A percentile compares a stretch with the other conserved stretches of the same genome.
These are phyloP conservation scores for Scedosporium aurantiacum DNA, from an alignment of 2,329 filamentous ascomycete species.

Conservation along the genomic window DNA sequence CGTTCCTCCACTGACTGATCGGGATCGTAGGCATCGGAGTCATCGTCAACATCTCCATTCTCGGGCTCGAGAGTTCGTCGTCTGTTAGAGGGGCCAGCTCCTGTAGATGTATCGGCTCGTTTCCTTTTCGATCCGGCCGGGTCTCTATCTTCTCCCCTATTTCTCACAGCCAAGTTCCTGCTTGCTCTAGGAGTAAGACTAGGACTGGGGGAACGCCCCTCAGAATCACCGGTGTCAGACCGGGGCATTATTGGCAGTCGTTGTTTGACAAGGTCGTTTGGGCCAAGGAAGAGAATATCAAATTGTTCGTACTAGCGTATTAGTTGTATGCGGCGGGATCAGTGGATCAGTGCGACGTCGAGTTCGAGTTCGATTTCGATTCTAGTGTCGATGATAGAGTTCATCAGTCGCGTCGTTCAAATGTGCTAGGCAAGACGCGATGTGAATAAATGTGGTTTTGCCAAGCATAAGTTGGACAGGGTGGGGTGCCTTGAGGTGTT, in stretches of 20 bases:
- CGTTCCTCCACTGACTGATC: conserved; percentile 69
- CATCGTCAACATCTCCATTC: conserved; percentile 11
- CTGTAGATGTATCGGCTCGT: conserved; percentile 16
- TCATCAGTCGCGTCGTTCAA: neutral
- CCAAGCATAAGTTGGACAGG: neutral
- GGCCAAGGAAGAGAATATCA: neutral
- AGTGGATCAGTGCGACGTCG: too few relatives aligned
- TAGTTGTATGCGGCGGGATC: too few relatives aligned
- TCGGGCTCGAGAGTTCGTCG: conserved; percentile 16
- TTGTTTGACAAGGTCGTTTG: too few relatives aligned
- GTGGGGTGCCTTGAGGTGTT: too few relatives aligned
- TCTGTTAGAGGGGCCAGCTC: conserved; percentile 11
- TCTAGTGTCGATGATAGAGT: too few relatives aligned
- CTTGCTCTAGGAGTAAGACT: neutral
- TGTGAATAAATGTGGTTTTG: neutral
- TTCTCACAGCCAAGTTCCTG: neutral
- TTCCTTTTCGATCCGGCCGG: conserved; percentile 21
- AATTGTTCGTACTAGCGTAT: too few relatives aligned
- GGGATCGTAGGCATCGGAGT: conserved; percentile 57
- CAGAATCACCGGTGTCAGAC: neutral
- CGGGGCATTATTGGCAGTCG: neutral
- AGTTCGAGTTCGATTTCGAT: too few relatives aligned
- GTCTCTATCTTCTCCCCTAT: neutral
- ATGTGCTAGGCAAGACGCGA: neutral
- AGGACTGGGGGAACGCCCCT: neutral